A percentile compares a stretch with the other conserved stretches of the same genome.
phyloP scores from a whole-genome alignment of 176 grass and related monocot species.

The Eragrostis curvula region DNA sequence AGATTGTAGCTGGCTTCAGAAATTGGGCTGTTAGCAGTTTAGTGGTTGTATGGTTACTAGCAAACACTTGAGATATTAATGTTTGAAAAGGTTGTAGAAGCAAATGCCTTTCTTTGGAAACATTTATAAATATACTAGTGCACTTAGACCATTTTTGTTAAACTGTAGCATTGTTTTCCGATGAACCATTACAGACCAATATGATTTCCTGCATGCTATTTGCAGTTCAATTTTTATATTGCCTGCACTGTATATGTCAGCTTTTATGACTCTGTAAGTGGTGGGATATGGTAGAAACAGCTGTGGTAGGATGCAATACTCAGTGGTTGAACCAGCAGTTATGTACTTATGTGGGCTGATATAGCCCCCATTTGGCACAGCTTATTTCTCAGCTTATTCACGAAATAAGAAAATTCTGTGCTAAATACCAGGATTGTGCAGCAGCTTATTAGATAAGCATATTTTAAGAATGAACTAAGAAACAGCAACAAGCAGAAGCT shows the following conservation, averaged over 20 bases:
- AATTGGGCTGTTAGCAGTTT: slow-evolving; percentile 25
- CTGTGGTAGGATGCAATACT: slow-evolving; percentile 4
- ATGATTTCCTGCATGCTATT: not conserved
- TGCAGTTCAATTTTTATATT: slow-evolving; percentile 22
- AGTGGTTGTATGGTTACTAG: slow-evolving; percentile 32
- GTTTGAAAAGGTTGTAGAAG: slow-evolving; percentile 38
- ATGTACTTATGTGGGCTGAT: slow-evolving; percentile 8
- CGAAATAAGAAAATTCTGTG: not conserved
- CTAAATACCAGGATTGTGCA: not conserved
- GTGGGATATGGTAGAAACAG: not conserved
- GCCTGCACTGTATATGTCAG: slow-evolving; percentile 1
- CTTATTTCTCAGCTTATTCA: not conserved
- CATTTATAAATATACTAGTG: slow-evolving; percentile 28
- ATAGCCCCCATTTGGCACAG: not conserved
- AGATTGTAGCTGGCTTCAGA: slow-evolving; percentile 16
- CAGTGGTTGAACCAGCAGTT: not conserved
- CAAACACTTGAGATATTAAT: slow-evolving; percentile 16
- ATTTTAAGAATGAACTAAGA: not conserved
- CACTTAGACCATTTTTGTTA: not conserved
- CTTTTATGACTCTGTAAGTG: not conserved
- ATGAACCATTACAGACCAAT: not conserved
- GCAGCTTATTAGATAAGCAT: not conserved
- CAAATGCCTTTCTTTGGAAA: slow-evolving; percentile 5
- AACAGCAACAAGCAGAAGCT: not conserved
- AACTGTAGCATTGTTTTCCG: not conserved